Percentiles rank a stretch among this genome's conserved stretches.
Conservation (phyloP, 2,329 filamentous ascomycete species). For the Lojkania enalia region DNA sequence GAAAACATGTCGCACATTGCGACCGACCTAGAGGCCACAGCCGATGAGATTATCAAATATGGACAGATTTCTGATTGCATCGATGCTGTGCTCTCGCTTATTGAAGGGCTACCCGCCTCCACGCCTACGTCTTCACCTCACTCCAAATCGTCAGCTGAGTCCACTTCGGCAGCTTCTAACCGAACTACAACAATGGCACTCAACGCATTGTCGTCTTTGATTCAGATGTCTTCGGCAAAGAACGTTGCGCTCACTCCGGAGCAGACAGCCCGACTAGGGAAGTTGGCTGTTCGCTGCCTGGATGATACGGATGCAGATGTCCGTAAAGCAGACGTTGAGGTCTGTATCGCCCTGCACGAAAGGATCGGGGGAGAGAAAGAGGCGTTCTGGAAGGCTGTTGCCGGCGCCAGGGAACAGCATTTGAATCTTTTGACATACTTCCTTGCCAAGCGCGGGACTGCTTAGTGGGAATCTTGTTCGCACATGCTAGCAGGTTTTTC, state of each 20-base stretch:
- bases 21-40: slow-evolving; percentile 71
- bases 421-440: slow-evolving; percentile 81
- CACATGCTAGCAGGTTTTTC: no score
- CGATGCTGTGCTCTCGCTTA: slow-evolving; percentile 42
- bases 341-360: slow-evolving; percentile 73
- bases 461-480: slow-evolving; percentile 11
- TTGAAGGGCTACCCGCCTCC: slow-evolving; percentile 36
- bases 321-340: slow-evolving; percentile 72
- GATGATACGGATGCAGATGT: slow-evolving; percentile 47
- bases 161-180: slow-evolving; percentile 21
- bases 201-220: slow-evolving; percentile 42
- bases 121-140: slow-evolving; percentile 32
- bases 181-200: slow-evolving; percentile 47
- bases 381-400: slow-evolving; percentile 70
- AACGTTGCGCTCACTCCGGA: slow-evolving; percentile 34
- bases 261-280: slow-evolving; percentile 44
- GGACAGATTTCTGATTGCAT: slow-evolving; percentile 62
- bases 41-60: slow-evolving; percentile 70
- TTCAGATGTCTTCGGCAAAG: slow-evolving; percentile 39
- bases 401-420: slow-evolving; percentile 67
- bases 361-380: slow-evolving; percentile 44
- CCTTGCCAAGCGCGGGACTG: slow-evolving; percentile 58
- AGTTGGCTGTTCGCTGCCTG: slow-evolving; percentile 43
- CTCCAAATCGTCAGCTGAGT: slow-evolving; percentile 40
- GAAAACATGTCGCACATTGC: slow-evolving; percentile 73